phyloP scores from a whole-genome alignment of 805 yeast species.

The Zygotorulaspora florentina region DNA sequence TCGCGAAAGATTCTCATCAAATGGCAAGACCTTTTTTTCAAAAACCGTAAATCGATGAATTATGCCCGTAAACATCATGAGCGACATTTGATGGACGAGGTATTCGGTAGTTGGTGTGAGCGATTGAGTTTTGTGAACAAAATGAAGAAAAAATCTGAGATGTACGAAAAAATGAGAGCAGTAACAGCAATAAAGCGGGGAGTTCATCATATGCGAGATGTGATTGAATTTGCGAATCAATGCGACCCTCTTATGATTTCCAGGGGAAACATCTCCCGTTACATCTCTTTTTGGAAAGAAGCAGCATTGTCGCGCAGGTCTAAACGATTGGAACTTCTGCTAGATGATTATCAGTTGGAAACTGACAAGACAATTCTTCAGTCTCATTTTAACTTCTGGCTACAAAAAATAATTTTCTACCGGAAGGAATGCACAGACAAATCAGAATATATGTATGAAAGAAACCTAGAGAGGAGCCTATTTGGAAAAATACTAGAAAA shows the following conservation, averaged over 20 bases:
- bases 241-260: slow-evolving; percentile 5
- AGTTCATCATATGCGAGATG: slow-evolving; percentile 8
- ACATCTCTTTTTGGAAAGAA: slow-evolving; percentile 6
- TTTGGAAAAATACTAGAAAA: not conserved
- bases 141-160: slow-evolving; percentile 12
- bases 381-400: slow-evolving; percentile 12
- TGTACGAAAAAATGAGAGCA: slow-evolving; percentile 12
- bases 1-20: not conserved
- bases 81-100: not conserved
- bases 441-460: slow-evolving; percentile 10
- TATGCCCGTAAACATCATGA: slow-evolving; percentile 3
- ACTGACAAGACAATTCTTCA: not conserved
- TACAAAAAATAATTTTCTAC: slow-evolving; percentile 7
- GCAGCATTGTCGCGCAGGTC: not conserved
- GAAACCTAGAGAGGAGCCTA: not conserved
- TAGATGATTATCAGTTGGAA: slow-evolving; percentile 8
- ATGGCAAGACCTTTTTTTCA: slow-evolving; percentile 5
- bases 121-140: slow-evolving; percentile 1
- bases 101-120: slow-evolving; percentile 4
- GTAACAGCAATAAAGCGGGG: slow-evolving; percentile 12
- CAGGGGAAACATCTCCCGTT: slow-evolving; percentile 4
- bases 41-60: not conserved
- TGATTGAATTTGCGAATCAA: slow-evolving; percentile 4
- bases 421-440: slow-evolving; percentile 7
- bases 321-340: slow-evolving; percentile 7